A percentile compares a stretch with the other conserved stretches of the same genome.
These are phyloP conservation scores for Solanum raphanifolium DNA, from an alignment of 257 asterid genomes.

Conservation along the genomic window DNA sequence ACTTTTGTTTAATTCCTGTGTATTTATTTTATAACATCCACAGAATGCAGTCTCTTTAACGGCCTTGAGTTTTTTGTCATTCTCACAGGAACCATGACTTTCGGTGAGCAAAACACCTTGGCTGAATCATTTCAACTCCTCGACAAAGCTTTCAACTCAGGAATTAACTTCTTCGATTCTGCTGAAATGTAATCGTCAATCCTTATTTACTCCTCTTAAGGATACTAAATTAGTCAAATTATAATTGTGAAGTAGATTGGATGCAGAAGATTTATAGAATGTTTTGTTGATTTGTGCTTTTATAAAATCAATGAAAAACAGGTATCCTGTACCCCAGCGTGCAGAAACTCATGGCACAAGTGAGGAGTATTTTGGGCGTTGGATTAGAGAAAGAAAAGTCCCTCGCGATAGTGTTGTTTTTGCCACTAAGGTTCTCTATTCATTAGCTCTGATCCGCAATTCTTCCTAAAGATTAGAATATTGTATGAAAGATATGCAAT, in stretches of 20 bases:
- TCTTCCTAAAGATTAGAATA: neutral
- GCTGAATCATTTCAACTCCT: slow-evolving; percentile 56
- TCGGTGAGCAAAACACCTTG: slow-evolving; percentile 72
- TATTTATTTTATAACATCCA: neutral
- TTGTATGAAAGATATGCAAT: neutral
- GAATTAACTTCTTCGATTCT: slow-evolving; percentile 79
- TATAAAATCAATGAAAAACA: neutral
- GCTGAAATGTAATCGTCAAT: slow-evolving; percentile 56
- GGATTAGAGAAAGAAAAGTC: slow-evolving; percentile 35
- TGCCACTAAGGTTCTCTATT: slow-evolving; percentile 63
- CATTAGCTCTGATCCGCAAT: neutral
- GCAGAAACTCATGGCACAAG: slow-evolving; percentile 77
- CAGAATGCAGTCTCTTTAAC: neutral
- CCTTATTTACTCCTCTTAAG: neutral
- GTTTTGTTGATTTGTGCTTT: neutral
- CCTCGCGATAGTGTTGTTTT: slow-evolving; percentile 53
- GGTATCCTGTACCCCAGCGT: slow-evolving; percentile 94
- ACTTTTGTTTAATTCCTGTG: neutral
- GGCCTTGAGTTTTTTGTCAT: neutral
- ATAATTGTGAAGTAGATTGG: neutral
- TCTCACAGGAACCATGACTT: slow-evolving; percentile 64
- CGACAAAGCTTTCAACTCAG: slow-evolving; percentile 63
- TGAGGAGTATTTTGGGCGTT: slow-evolving; percentile 58
- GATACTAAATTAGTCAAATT: neutral
- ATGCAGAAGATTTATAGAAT: neutral